Conservation (phyloP, 495 filamentous ascomycete species). For the Neurospora discreta region DNA sequence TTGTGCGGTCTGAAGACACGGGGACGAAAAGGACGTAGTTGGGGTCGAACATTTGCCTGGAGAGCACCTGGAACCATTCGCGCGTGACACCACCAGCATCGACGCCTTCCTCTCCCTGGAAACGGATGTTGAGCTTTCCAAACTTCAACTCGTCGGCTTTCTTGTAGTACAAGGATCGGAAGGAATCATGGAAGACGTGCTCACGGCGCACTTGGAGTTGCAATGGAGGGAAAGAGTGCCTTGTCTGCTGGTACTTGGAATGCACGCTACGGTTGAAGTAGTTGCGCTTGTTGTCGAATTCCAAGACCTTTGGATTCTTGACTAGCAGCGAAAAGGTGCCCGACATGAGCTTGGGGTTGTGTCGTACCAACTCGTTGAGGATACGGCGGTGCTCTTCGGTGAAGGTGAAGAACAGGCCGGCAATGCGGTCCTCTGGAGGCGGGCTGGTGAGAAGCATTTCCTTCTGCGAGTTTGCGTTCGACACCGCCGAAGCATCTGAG, state of each 20-base stretch:
- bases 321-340: conserved; percentile 91
- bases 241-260: conserved; percentile 53
- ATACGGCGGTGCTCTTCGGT: conserved; percentile 98
- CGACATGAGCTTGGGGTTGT: conserved; percentile 96
- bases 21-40: conserved; percentile 95
- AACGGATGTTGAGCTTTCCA: conserved; percentile 93
- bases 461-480: conserved; percentile 41
- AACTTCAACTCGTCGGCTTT: conserved; percentile 92
- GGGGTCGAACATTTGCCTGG: conserved; percentile 97
- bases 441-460: conserved; percentile 66
- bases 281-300: conserved; percentile 99
- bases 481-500: conserved; percentile 34
- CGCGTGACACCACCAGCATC: conserved; percentile 96
- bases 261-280: conserved; percentile 95
- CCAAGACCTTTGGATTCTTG: conserved; percentile 96
- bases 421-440: conserved; percentile 71
- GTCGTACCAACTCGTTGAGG: conserved; percentile 91
- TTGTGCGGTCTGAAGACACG: conserved; percentile 95
- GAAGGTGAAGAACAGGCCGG: conserved; percentile 92
- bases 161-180: conserved; percentile 93
- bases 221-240: conserved; percentile 53
- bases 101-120: conserved; percentile 94
- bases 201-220: conserved; percentile 87
- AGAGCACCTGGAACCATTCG: conserved; percentile 98
- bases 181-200: conserved; percentile 96